Base-by-base conservation (phyloP, 208 protist species). In the Leptomonas pyrrhocoris region DNA sequence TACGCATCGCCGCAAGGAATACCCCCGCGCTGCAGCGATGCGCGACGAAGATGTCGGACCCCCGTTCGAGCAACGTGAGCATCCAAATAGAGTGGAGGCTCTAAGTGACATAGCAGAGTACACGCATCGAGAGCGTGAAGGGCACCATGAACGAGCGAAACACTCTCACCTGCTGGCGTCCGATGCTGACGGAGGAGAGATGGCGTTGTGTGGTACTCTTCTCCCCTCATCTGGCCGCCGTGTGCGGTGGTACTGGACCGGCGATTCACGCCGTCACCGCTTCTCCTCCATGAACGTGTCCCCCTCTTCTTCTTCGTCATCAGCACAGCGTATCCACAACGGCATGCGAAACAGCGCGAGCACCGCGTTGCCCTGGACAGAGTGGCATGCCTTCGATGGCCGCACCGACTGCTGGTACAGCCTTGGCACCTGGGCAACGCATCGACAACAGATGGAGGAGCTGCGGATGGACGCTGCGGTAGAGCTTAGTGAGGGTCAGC, bases 341-440 rank as follows among this genome's bases (percentile, higher is more conserved):
- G 16, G 43, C 43, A 19, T 12, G 4, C 28, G n/a, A 2, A 23
- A 46, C 28, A 16, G 50, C 25, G 73, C 21, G 2, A 63, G 56
- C 25, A 48, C 62, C 0, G 64, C 71, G 25, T 38, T 90, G 18
- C 64, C 73, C 23, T 90, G 81, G 81, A 45, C 62, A 16, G 74
- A 77, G 36, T 71, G 62, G 27, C 76, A 73, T 38, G 73, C 84
- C 38, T 80, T 75, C 23, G 74, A 83, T 55, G 61, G 59, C n/a
- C 56, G 71, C 18, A 90, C 81, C 5, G 76, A 78, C 66, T 83
- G 83, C 57, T 90, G 85, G 75, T 77, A 83, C 63, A 68, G 25
- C 38, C 43, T 77, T 0, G 76, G 73, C 9, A 50, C 38, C 27
- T 79, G 80, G 60, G 57, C 67, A 0, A 60, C 46, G 18, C 56